These are phyloP conservation scores for Fusarium stilboides DNA, from an alignment of 2,329 filamentous ascomycete species.

Conservation along the genomic window DNA sequence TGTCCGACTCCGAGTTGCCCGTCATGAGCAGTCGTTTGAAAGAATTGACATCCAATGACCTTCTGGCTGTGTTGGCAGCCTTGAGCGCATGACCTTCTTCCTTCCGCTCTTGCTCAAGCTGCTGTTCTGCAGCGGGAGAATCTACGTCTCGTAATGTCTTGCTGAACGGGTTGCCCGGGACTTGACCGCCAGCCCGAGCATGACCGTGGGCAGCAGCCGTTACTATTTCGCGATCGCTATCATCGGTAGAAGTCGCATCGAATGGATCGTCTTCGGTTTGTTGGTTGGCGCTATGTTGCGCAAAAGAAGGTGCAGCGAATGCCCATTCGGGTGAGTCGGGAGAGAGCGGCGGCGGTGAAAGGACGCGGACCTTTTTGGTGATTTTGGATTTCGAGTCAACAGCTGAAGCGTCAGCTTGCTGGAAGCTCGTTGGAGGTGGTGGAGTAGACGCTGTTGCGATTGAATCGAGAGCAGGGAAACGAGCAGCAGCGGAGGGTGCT, in stretches of 20 bases:
- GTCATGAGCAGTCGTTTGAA: slow-evolving; percentile 85
- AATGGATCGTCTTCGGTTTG: slow-evolving; percentile 54
- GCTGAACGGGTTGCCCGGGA: slow-evolving; percentile 64
- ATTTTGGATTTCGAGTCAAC: slow-evolving; percentile 64
- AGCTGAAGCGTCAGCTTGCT: slow-evolving; percentile 51
- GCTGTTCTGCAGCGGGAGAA: slow-evolving; percentile 52
- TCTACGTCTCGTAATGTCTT: slow-evolving; percentile 69
- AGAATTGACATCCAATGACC: slow-evolving; percentile 80
- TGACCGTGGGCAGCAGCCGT: slow-evolving; percentile 46
- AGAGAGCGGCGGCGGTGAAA: slow-evolving; percentile 74
- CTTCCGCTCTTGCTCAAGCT: slow-evolving; percentile 52
- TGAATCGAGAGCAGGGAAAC: slow-evolving; percentile 51
- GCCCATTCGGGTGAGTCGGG: slow-evolving; percentile 64
- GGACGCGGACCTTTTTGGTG: slow-evolving; percentile 77
- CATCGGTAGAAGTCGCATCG: slow-evolving; percentile 48
- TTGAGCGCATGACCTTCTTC: slow-evolving; percentile 54
- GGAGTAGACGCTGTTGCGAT: slow-evolving; percentile 50
- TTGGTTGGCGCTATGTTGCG: slow-evolving; percentile 48
- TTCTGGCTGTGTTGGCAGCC: slow-evolving; percentile 55
- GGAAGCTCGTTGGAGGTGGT: slow-evolving; percentile 49
- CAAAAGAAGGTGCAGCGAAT: slow-evolving; percentile 51
- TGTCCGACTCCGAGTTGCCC: slow-evolving; percentile 66
- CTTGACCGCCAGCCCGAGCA: slow-evolving; percentile 37
- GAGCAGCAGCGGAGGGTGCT: slow-evolving; percentile 30
- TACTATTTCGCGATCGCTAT: slow-evolving; percentile 50